Percentiles rank a stretch among this genome's conserved stretches.
Evolutionary conservation across 108 stramenopile species (phyloP).

Genomic region (Mediolabrus comicus): DNA sequence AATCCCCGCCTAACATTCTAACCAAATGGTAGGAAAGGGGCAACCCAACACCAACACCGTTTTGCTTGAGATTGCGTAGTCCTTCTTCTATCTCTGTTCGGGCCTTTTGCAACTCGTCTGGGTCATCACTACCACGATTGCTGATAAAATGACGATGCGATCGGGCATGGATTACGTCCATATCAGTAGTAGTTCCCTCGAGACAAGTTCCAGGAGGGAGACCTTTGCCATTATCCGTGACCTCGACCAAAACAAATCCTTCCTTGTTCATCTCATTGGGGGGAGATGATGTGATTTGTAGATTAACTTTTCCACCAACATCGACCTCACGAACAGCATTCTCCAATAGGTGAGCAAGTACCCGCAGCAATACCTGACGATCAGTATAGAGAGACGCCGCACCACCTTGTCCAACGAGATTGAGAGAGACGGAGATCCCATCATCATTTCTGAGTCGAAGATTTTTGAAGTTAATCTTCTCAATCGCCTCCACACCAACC

Average conservation of each 20-base stretch:
- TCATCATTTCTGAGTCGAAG: conserved; percentile 17
- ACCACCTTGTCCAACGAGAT: conserved; percentile 25
- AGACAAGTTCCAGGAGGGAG: conserved; percentile 35
- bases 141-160: conserved; percentile 19
- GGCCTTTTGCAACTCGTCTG: conserved; percentile 20
- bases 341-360: conserved; percentile 21
- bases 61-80: conserved; percentile 13
- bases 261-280: neutral
- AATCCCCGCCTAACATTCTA: conserved; percentile 41
- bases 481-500: conserved; percentile 26
- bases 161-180: neutral
- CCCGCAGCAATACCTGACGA: conserved; percentile 8
- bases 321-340: conserved; percentile 31
- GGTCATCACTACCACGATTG: conserved; percentile 1
- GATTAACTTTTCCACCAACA: conserved; percentile 11
- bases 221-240: conserved; percentile 30
- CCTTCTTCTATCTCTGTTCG: conserved; percentile 29
- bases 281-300: conserved; percentile 16
- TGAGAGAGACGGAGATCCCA: conserved; percentile 10
- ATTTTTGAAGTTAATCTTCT: conserved; percentile 16
- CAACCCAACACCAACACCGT: conserved; percentile 38
- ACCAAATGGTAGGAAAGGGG: conserved; percentile 51
- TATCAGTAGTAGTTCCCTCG: neutral
- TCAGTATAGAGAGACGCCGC: conserved; percentile 14
- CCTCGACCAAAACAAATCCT: conserved; percentile 11